Base-by-base conservation (phyloP, 345 rosid species). In the Camelina laxa region DNA sequence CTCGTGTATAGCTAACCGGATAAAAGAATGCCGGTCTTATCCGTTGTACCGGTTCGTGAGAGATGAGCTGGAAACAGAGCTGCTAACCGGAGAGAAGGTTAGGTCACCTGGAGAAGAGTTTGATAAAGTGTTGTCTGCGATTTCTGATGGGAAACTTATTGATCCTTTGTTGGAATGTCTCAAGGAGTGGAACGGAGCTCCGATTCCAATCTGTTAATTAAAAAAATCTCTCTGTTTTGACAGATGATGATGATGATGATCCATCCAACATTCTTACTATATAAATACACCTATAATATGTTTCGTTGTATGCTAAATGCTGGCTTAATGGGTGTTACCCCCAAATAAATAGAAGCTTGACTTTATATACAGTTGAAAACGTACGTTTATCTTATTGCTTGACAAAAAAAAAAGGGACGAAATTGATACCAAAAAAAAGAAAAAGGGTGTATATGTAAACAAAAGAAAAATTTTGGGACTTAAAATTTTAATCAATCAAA, bases 141-240 rank as follows among this genome's bases (percentile, higher is more conserved):
- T 90, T 73, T 88, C 85, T 69, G 80, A 81, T 48, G 96, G 96
- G n/a, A 88, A 87, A 79, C 67, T 90, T 73, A 83, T 90, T 39
- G 93, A 87, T 82, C 91, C 93, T 44, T 65, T 90, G 87, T 53
- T 90, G 64, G 91, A 90, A 3, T 88, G 93, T 59, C 85, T 90
- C 11, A 54, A 77, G 16, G 87, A 75, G 31, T 90, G 96, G 96
- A 87, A 87, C 48, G 96, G 96, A 47, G 87, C 90, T 69, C 87
- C 85, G 11, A 77, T 83, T 48, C 80, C 84, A 2, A 79, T 85
- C 61, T 81, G 75, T 59, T 83, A 73, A 60, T 27, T 4, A 27
- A 27, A 27, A 27, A 27, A 48, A 33, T 9, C 5, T 24, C 7
- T 12, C 30, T 27, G 30, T 21, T 9, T 44, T 7, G 31, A 63